These are phyloP conservation scores for Acanthochlamys bracteata DNA, from an alignment of 106 monocot genomes.

Conservation along the genomic window DNA sequence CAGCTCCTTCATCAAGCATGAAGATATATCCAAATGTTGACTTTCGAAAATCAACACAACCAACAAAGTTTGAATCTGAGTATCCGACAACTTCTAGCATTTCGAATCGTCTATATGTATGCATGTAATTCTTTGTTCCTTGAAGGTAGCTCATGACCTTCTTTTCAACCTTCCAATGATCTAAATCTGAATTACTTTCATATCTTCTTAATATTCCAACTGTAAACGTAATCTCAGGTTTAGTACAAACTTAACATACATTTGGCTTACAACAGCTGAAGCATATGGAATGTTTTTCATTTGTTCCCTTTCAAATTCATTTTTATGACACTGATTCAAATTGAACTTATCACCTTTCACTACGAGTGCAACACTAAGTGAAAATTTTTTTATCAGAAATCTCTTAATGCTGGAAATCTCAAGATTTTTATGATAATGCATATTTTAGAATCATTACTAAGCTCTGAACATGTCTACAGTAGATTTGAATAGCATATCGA, in stretches of 20 bases:
- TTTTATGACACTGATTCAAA: no score
- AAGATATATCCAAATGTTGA: not conserved
- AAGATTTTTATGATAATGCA: no score
- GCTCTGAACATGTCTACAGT: no score
- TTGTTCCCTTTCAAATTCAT: not conserved
- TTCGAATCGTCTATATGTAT: not conserved
- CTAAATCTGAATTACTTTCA: not conserved
- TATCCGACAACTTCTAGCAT: conserved; percentile 1
- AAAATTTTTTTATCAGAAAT: no score
- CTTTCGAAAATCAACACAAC: conserved; percentile 1
- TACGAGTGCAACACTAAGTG: no score
- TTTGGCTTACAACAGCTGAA: not conserved
- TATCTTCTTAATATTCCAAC: not conserved
- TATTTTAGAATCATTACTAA: no score
- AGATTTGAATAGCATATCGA: no score
- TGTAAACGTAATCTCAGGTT: not conserved
- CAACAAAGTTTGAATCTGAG: conserved; percentile 6
- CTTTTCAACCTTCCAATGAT: not conserved
- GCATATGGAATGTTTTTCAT: conserved; percentile 1
- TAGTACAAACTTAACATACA: not conserved
- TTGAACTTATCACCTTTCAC: no score
- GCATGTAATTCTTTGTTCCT: no score
- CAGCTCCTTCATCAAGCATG: not conserved
- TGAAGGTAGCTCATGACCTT: not conserved
- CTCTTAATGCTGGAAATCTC: no score